These are phyloP conservation scores for Paraphaeosphaeria sporulosa DNA, from an alignment of 2,329 filamentous ascomycete species.

Conservation along the genomic window DNA sequence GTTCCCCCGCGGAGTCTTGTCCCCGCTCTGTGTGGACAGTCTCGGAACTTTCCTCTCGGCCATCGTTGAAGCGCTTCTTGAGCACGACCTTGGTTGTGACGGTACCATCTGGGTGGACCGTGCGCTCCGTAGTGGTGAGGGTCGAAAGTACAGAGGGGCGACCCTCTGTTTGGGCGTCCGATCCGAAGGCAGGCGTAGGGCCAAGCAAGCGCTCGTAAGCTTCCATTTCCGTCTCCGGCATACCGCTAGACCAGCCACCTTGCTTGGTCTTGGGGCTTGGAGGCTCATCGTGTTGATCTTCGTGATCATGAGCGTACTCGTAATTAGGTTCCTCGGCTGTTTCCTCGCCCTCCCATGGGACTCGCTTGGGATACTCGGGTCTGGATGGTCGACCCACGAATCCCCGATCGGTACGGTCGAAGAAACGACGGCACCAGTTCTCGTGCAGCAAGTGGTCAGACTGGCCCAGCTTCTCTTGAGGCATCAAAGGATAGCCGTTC, in stretches of 20 bases:
- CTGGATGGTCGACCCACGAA: not conserved
- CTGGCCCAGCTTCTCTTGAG: slow-evolving; percentile 19
- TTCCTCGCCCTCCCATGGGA: slow-evolving; percentile 24
- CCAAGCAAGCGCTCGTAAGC: slow-evolving; percentile 60
- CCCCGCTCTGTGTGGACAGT: slow-evolving; percentile 56
- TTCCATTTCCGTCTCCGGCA: slow-evolving; percentile 58
- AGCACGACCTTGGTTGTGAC: slow-evolving; percentile 64
- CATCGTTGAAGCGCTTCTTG: slow-evolving; percentile 67
- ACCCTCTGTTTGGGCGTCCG: slow-evolving; percentile 25
- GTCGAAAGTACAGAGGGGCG: slow-evolving; percentile 60
- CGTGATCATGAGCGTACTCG: slow-evolving; percentile 42
- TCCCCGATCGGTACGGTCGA: slow-evolving; percentile 15
- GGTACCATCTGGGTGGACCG: slow-evolving; percentile 63
- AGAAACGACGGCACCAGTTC: slow-evolving; percentile 25
- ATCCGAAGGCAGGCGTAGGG: slow-evolving; percentile 28
- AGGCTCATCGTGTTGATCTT: slow-evolving; percentile 45
- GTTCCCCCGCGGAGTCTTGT: slow-evolving; percentile 24
- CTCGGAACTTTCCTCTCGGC: slow-evolving; percentile 65
- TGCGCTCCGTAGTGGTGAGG: slow-evolving; percentile 64
- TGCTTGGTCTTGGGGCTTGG: slow-evolving; percentile 35
- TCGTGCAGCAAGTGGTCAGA: slow-evolving; percentile 19
- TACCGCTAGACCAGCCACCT: slow-evolving; percentile 13
- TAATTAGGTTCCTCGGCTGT: slow-evolving; percentile 41
- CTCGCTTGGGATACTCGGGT: slow-evolving; percentile 21
- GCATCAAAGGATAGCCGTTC: slow-evolving; percentile 24